Percentiles rank a stretch among this genome's conserved stretches.
phyloP scores from a whole-genome alignment of 331 rosid species.

The Prunus yedoensis region DNA sequence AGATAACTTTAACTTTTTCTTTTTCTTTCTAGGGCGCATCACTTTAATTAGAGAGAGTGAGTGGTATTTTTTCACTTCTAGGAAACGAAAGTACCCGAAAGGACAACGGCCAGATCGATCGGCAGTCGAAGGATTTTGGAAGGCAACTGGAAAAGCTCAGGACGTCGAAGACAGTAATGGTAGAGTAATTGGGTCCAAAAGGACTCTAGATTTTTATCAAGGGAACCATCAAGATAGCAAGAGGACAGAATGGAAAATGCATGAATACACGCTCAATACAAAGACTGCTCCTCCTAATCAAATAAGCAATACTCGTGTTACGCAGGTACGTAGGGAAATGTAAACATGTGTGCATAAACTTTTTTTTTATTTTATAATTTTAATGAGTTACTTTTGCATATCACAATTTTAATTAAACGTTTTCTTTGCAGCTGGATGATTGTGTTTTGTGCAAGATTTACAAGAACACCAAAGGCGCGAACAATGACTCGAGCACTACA shows the following conservation, averaged over 20 bases:
- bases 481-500: not conserved
- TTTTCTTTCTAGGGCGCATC: not conserved
- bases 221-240: conserved; percentile 19
- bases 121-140: conserved; percentile 29
- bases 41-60: conserved; percentile 22
- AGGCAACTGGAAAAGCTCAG: conserved; percentile 28
- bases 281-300: not conserved
- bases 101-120: conserved; percentile 26
- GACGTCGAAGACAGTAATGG: not conserved
- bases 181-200: conserved; percentile 23
- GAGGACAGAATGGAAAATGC: conserved; percentile 39
- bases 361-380: no score
- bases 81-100: conserved; percentile 25
- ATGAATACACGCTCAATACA: conserved; percentile 20
- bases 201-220: conserved; percentile 28
- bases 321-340: not conserved
- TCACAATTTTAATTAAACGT: not conserved
- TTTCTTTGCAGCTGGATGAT: conserved; percentile 25
- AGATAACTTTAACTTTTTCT: no score
- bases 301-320: not conserved
- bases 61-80: conserved; percentile 35
- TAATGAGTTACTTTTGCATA: no score
- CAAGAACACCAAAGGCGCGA: conserved; percentile 17
- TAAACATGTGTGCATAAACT: not conserved
- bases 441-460: conserved; percentile 35